Percentiles rank a stretch among this genome's conserved stretches.
These are phyloP conservation scores for Nemania abortiva DNA, from an alignment of 2,329 filamentous ascomycete genomes.

Conservation along the genomic window DNA sequence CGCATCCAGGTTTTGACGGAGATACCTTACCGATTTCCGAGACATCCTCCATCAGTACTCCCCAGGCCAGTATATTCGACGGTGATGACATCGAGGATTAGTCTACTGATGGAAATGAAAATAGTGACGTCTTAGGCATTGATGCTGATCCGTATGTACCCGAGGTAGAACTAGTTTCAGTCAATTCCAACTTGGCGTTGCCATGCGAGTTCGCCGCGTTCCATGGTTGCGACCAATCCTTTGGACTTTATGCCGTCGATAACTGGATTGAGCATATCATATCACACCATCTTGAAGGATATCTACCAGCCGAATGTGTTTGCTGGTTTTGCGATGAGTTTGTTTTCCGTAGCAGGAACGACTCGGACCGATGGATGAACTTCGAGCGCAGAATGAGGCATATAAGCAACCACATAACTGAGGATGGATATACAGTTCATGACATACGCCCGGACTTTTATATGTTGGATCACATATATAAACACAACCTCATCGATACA, in stretches of 20 bases:
- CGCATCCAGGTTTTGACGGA: no score
- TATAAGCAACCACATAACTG: constrained; percentile 13
- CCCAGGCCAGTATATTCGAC: neutral
- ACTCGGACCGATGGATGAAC: neutral
- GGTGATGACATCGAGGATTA: neutral
- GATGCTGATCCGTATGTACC: neutral
- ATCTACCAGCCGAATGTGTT: neutral
- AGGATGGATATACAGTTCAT: neutral
- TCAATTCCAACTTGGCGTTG: neutral
- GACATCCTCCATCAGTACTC: neutral
- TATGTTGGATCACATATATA: constrained; percentile 1
- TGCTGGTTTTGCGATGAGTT: constrained; percentile 32
- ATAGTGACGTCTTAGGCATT: neutral
- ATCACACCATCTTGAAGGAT: neutral
- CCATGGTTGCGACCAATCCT: neutral
- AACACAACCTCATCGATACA: neutral
- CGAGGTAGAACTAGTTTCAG: neutral
- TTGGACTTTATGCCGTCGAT: neutral
- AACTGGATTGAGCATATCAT: constrained; percentile 21
- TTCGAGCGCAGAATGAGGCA: constrained; percentile 28
- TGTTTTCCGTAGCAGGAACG: neutral
- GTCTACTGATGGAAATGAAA: neutral
- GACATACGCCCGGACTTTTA: constrained; percentile 16
- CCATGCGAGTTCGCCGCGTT: constrained; percentile 23
- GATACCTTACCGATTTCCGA: neutral